phyloP scores from a whole-genome alignment of 352 stramenopile genomes.

The Phytophthora fragariaefolia region DNA sequence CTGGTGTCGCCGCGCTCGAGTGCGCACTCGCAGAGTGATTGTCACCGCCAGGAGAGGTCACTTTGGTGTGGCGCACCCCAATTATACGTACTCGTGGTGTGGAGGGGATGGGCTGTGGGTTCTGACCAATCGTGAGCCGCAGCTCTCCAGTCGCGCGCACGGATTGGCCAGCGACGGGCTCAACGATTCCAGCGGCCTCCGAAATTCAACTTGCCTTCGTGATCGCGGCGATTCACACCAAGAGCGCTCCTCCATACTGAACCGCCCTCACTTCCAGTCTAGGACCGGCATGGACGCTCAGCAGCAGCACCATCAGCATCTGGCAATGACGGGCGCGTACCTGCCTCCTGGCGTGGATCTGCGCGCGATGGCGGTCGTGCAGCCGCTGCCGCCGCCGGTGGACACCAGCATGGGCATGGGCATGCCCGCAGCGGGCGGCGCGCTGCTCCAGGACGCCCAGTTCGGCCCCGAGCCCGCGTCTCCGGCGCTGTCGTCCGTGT shows the following conservation, averaged over 20 bases:
- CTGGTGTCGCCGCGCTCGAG: neutral
- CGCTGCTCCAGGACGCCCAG: conserved; percentile 17
- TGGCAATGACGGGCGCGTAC: conserved; percentile 22
- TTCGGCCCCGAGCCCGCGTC: conserved; percentile 28
- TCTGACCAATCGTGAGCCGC: conserved; percentile 11
- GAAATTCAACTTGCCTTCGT: conserved; percentile 46
- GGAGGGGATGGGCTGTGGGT: conserved; percentile 19
- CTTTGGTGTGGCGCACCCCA: conserved; percentile 11
- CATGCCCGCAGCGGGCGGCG: conserved; percentile 31
- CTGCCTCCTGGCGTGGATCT: conserved; percentile 27
- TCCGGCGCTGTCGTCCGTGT: conserved; percentile 45
- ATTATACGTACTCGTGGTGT: conserved; percentile 7
- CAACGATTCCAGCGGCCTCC: neutral
- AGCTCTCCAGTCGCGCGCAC: neutral
- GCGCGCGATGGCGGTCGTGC: conserved; percentile 20
- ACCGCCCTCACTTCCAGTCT: conserved; percentile 27
- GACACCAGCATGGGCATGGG: conserved; percentile 24
- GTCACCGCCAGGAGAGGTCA: conserved; percentile 1
- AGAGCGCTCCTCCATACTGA: conserved; percentile 1
- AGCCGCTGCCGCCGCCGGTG: conserved; percentile 23
- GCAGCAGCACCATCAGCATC: conserved; percentile 20
- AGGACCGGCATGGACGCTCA: conserved; percentile 30
- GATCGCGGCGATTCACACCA: conserved; percentile 38
- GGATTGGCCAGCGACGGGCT: conserved; percentile 9
- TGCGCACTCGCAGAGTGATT: conserved; percentile 14